Percentiles rank a stretch among this genome's conserved stretches.
Evolutionary conservation across 371 early-diverging fungal genomes (phyloP).

Genomic region (Mortierella polycephala): DNA sequence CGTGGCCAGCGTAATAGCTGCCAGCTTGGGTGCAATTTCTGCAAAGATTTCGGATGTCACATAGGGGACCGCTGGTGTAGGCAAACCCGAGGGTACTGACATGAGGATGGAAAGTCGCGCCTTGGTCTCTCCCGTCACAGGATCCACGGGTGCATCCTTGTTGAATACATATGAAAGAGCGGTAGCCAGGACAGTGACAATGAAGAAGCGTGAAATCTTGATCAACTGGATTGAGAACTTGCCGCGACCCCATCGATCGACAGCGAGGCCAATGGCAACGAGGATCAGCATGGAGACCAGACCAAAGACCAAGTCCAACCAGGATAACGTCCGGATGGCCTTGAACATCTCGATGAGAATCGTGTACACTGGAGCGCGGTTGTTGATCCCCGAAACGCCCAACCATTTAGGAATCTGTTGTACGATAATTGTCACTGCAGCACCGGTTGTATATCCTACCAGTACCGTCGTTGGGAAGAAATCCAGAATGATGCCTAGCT

Average conservation of each 20-base stretch:
- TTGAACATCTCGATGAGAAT: conserved; percentile 68
- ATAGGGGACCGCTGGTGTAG: conserved; percentile 54
- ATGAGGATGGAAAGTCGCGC: conserved; percentile 67
- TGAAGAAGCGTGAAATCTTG: conserved; percentile 72
- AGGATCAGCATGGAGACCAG: conserved; percentile 65
- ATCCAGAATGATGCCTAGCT: conserved; percentile 83
- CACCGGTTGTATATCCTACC: conserved; percentile 81
- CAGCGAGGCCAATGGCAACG: conserved; percentile 49
- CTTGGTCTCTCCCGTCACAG: conserved; percentile 28
- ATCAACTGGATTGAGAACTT: conserved; percentile 58
- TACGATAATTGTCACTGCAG: conserved; percentile 83
- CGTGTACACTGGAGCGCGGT: conserved; percentile 64
- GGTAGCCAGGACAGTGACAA: conserved; percentile 79
- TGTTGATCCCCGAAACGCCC: conserved; percentile 76
- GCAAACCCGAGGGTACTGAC: conserved; percentile 77
- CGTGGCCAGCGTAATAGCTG: conserved; percentile 74
- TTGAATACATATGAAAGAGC: conserved; percentile 76
- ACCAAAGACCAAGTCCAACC: conserved; percentile 73
- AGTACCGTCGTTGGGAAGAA: conserved; percentile 84
- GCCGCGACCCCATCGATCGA: conserved; percentile 53
- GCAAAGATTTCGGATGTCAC: conserved; percentile 58
- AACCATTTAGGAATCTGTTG: conserved; percentile 81
- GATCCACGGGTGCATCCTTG: conserved; percentile 33
- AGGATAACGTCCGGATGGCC: conserved; percentile 55
- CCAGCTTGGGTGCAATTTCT: conserved; percentile 61